Conservation (phyloP, 129 eudicot species). For the Helichrysum umbraculigerum region DNA sequence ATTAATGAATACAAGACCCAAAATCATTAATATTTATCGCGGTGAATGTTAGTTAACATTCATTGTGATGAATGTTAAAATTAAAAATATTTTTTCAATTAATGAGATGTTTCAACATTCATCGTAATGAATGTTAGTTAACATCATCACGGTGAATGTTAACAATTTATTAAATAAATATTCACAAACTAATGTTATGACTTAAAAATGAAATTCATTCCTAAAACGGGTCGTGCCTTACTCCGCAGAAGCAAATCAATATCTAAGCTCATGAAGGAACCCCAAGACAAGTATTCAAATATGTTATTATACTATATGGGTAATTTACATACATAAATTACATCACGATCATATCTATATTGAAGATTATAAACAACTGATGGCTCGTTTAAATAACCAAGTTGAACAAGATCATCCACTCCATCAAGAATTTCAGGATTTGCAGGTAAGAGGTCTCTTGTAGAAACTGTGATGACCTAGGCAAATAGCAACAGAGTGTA, state of each 20-base stretch:
- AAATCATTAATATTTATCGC: too few relatives aligned
- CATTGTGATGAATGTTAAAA: too few relatives aligned
- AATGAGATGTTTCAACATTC: too few relatives aligned
- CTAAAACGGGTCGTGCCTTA: conserved; percentile 72
- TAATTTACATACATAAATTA: conserved; percentile 62
- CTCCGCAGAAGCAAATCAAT: conserved; percentile 49
- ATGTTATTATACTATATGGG: background rate
- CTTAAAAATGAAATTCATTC: too few relatives aligned
- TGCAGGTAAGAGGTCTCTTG: conserved; percentile 73
- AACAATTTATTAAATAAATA: too few relatives aligned
- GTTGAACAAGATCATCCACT: conserved; percentile 89
- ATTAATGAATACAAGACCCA: too few relatives aligned
- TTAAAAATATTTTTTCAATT: too few relatives aligned
- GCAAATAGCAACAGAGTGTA: conserved; percentile 19
- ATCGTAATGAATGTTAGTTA: too few relatives aligned
- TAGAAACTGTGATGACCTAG: conserved; percentile 58
- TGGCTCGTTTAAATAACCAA: conserved; percentile 88
- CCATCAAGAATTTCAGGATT: conserved; percentile 88
- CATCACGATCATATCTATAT: conserved; percentile 56
- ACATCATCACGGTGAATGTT: too few relatives aligned
- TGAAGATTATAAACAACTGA: conserved; percentile 84
- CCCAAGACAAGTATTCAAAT: conserved; percentile 7
- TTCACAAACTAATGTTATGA: too few relatives aligned
- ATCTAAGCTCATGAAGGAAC: conserved; percentile 23
- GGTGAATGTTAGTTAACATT: too few relatives aligned